Conservation (phyloP, 2,329 filamentous ascomycete genomes). For the Ceratocystiopsis minuta region DNA sequence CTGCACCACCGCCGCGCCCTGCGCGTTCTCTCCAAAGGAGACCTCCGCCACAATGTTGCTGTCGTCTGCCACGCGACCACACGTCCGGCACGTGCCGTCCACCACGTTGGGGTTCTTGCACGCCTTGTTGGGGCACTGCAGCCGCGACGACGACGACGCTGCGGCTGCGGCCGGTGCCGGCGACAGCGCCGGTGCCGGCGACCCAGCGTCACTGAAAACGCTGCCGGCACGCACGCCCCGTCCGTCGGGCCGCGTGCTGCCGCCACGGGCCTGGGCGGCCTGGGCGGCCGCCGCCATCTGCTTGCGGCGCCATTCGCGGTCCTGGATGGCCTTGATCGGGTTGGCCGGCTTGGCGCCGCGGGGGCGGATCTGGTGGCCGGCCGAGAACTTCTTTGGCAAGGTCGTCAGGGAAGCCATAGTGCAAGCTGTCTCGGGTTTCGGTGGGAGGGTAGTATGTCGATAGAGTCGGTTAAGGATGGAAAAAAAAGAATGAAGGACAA, state of each 20-base stretch:
- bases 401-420: constrained; percentile 8
- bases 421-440: too few species aligned
- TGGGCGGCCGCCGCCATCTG: constrained; percentile 16
- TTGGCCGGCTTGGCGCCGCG: constrained; percentile 19
- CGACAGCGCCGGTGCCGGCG: not conserved
- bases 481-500: too few species aligned
- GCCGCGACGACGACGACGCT: constrained; percentile 14
- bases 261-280: constrained; percentile 2
- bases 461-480: too few species aligned
- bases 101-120: constrained; percentile 44
- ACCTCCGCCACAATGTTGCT: constrained; percentile 85
- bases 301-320: constrained; percentile 27
- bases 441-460: too few species aligned
- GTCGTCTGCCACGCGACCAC: constrained; percentile 69
- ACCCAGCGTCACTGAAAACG: constrained; percentile 1
- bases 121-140: constrained; percentile 38
- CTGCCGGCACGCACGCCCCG: constrained; percentile 1
- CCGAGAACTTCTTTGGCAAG: constrained; percentile 10
- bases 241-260: too few species aligned
- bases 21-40: constrained; percentile 72
- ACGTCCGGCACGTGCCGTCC: constrained; percentile 59
- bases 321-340: constrained; percentile 31
- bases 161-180: not conserved
- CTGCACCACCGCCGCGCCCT: constrained; percentile 76
- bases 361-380: constrained; percentile 10